Percentiles rank a stretch among this genome's conserved stretches.
Conservation (phyloP, 2,329 filamentous ascomycete genomes). For the Exophiala alcalophila region DNA sequence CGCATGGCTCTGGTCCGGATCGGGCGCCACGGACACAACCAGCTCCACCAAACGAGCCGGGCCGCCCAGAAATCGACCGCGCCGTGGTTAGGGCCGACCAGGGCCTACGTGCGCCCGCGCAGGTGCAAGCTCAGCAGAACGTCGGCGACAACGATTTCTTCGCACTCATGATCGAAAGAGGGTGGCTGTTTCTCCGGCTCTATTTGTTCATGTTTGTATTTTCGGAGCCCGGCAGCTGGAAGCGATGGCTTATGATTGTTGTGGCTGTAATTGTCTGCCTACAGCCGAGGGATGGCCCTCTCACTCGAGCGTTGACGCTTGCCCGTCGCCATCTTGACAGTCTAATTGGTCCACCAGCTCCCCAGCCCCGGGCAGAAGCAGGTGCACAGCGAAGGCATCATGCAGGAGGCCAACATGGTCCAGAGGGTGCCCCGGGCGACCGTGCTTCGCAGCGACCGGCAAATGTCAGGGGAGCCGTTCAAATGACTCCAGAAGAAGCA, state of each 20-base stretch:
- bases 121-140: slow-evolving; percentile 16
- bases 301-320: slow-evolving; percentile 39
- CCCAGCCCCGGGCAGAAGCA: slow-evolving; percentile 17
- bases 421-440: neutral
- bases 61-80: neutral
- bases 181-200: slow-evolving; percentile 59
- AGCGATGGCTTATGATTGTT: slow-evolving; percentile 41
- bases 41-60: neutral
- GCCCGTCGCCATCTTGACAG: slow-evolving; percentile 46
- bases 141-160: slow-evolving; percentile 36
- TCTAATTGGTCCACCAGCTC: slow-evolving; percentile 33
- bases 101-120: slow-evolving; percentile 3
- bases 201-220: slow-evolving; percentile 60
- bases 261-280: slow-evolving; percentile 40
- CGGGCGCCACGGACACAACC: slow-evolving; percentile 1
- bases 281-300: slow-evolving; percentile 42
- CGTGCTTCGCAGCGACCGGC: slow-evolving; percentile 10
- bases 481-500: slow-evolving; percentile 29
- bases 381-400: slow-evolving; percentile 13
- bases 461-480: slow-evolving; percentile 22
- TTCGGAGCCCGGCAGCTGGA: slow-evolving; percentile 48
- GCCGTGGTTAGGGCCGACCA: slow-evolving; percentile 9
- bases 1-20: neutral
- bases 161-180: slow-evolving; percentile 42
- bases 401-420: slow-evolving; percentile 7